Base-by-base conservation (phyloP, 192 early-diverging fungal genomes). In the Cetraspora pellucida region DNA sequence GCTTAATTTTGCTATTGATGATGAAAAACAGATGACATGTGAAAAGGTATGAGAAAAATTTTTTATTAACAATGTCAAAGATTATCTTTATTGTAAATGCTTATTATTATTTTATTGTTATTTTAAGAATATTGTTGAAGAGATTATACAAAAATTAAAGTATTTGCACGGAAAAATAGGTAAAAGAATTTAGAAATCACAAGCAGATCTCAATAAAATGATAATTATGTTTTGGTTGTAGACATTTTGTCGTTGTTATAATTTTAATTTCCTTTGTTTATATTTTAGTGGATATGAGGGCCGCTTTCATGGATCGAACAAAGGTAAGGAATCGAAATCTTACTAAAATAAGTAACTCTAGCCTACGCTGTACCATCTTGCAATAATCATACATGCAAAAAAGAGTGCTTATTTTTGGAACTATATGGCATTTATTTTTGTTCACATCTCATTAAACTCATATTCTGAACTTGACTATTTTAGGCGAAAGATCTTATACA, bases 231-330 rank as follows among this genome's bases (percentile, higher is more conserved):
- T n/a, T n/a, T n/a, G n/a, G n/a, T n/a, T n/a, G n/a, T n/a, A n/a
- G n/a, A n/a, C n/a, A n/a, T n/a, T n/a, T n/a, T n/a, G n/a, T n/a
- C n/a, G n/a, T 43, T 43, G 19, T 31, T 31, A 17, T 65, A 30
- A 65, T 65, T 21, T 37, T 45, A 9, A 14, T 30, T 43, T 21
- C 10, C 13, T 17, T 37, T 37, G 7, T 37, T 71, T 72, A n/a
- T 30, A 19, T 44, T 37, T 37, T 37, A 72, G 57, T 46, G 16
- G 72, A 74, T 44, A 74, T 60, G 57, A 58, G 57, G 27, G 72
- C 72, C 8, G 72, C 72, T 10, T 74, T 74, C 11, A 31, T 74
- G 57, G 72, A 74, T 59, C 28, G 72, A 43, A 74, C 72, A 60
- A 74, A 74, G 44, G 72, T 74, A 72, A 55, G 37, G 27, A 1